Base-by-base conservation (phyloP, 306 rosid genomes). In the Leucaena leucocephala region DNA sequence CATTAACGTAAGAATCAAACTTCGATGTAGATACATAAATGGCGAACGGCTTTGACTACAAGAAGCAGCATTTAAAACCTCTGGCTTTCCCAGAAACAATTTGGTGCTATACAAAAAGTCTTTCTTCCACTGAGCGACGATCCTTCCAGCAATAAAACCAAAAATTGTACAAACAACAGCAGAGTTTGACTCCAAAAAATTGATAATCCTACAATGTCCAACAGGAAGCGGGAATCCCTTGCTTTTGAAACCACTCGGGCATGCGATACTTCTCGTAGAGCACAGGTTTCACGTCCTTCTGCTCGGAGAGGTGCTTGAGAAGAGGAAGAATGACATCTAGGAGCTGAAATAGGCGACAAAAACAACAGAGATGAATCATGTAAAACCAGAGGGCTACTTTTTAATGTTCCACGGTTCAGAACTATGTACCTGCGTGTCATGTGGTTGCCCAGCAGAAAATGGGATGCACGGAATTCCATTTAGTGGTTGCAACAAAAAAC, bases 201-300 rank as follows among this genome's bases (percentile, higher is more conserved):
- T 40, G 50, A 19, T n/a, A 42, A 42, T 19, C 52, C 52, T 42
- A 42, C 72, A n/a, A n/a, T 67, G 72, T 67, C 72, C 52, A 67
- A 67, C 72, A n/a, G 52, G 72, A 67, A 67, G 72, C 52, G 13
- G 72, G 52, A 19, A 67, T 67, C 36, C 72, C 72, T 67, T 67
- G 72, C 36, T 67, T 67, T 67, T 67, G 72, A 67, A 67, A 67
- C 72, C 72, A 67, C 22, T 67, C 72, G 2, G 72, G 72, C 72
- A 67, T 67, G 50, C 19, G 72, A 21, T 40, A 67, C 72, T 67
- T 67, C 17, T 67, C 72, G 17, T 40, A 42, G 52, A 67, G 52
- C 52, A 67, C 72, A 19, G 52, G 36, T 19, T 52, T 67, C 11
- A 67, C 72, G n/a, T 67, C 72, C 72, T 67, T 67, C 72, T 67